Conservation (phyloP, 2,329 filamentous ascomycete genomes). For the Bipolaris sorokiniana region DNA sequence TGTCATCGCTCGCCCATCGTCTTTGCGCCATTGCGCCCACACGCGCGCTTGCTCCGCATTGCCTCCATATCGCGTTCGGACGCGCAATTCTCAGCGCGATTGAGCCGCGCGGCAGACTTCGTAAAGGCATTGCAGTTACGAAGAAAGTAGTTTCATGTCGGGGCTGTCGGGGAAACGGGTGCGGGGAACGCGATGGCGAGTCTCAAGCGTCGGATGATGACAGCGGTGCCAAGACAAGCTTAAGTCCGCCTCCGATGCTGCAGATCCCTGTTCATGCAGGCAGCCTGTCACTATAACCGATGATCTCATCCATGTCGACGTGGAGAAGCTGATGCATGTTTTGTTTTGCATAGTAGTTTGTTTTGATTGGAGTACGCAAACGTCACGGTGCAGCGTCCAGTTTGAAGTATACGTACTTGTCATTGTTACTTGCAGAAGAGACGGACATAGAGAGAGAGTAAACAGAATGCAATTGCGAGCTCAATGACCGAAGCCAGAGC, state of each 20-base stretch:
- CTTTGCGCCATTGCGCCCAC: constrained; percentile 29
- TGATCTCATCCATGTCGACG: neutral
- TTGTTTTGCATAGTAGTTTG: neutral
- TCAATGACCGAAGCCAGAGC: constrained; percentile 24
- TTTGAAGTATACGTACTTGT: neutral
- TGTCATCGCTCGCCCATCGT: constrained; percentile 47
- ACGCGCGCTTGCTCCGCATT: constrained; percentile 14
- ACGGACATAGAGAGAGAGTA: neutral
- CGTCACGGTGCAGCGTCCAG: neutral
- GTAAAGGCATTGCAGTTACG: constrained; percentile 39
- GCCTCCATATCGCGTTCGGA: constrained; percentile 10
- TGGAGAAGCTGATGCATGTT: constrained; percentile 9
- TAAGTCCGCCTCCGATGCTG: constrained; percentile 10
- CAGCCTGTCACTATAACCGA: neutral
- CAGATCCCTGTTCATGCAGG: constrained; percentile 8
- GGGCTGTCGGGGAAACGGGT: constrained; percentile 5
- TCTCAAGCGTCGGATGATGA: constrained; percentile 9
- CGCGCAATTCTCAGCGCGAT: constrained; percentile 26
- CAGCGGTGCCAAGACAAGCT: constrained; percentile 10
- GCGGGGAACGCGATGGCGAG: constrained; percentile 19
- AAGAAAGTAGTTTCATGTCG: constrained; percentile 25
- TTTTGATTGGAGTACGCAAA: neutral
- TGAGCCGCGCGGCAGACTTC: constrained; percentile 34
- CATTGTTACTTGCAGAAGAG: constrained; percentile 2
- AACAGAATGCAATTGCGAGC: constrained; percentile 21